Percentiles rank a stretch among this genome's conserved stretches.
Evolutionary conservation across 2,329 filamentous ascomycete genomes (phyloP).

Genomic region (Alternaria arbusti): DNA sequence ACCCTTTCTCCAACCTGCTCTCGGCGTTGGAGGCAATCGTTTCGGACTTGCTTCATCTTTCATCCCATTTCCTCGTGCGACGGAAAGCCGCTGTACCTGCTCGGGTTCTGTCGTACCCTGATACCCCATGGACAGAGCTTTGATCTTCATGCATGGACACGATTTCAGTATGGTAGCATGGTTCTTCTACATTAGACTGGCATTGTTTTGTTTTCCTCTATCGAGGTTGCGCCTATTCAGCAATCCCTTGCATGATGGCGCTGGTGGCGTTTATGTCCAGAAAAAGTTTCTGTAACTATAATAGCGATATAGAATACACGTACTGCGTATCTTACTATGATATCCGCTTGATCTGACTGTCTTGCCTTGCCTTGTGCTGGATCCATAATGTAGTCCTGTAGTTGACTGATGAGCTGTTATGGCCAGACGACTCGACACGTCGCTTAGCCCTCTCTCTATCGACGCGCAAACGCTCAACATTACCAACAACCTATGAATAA

Average conservation of each 20-base stretch:
- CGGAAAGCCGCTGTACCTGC: slow-evolving; percentile 11
- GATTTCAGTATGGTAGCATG: slow-evolving; percentile 13
- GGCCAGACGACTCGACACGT: background rate
- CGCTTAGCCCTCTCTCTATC: background rate
- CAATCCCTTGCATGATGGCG: slow-evolving; percentile 30
- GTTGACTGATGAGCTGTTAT: background rate
- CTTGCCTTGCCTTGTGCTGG: background rate
- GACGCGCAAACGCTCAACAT: background rate
- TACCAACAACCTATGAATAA: background rate
- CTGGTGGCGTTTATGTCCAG: slow-evolving; percentile 29
- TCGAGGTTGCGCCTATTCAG: slow-evolving; percentile 11
- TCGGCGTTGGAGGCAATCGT: slow-evolving; percentile 28
- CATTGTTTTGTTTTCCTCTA: slow-evolving; percentile 25
- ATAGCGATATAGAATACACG: slow-evolving; percentile 35
- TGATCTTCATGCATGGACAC: slow-evolving; percentile 19
- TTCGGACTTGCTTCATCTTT: slow-evolving; percentile 17
- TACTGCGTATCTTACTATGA: slow-evolving; percentile 4
- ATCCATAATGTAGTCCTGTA: background rate
- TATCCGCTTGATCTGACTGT: background rate
- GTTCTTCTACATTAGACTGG: slow-evolving; percentile 35
- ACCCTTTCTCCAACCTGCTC: slow-evolving; percentile 13
- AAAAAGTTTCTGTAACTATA: slow-evolving; percentile 37
- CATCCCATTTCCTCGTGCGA: slow-evolving; percentile 8
- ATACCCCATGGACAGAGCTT: slow-evolving; percentile 38
- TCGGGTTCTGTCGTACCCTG: slow-evolving; percentile 32